These are phyloP conservation scores for Penicillium verhagenii DNA, from an alignment of 495 filamentous ascomycete genomes.

Conservation along the genomic window DNA sequence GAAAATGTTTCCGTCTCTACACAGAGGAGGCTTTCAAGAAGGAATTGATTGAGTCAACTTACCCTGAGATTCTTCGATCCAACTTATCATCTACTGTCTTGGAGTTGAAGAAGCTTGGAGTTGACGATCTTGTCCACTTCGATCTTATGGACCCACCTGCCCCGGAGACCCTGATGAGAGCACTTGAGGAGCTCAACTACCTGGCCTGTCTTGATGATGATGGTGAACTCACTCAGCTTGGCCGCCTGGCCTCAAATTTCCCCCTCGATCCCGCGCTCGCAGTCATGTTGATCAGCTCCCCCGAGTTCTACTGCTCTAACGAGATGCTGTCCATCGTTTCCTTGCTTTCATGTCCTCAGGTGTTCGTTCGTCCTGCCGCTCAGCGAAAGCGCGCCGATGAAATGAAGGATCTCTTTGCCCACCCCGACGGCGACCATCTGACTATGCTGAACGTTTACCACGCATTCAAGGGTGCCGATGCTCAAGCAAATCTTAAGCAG, in stretches of 20 bases:
- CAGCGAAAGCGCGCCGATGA: conserved; percentile 92
- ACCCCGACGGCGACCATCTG: conserved; percentile 90
- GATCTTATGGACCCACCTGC: conserved; percentile 98
- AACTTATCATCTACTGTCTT: conserved; percentile 93
- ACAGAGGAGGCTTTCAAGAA: conserved; percentile 97
- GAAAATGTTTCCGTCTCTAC: conserved; percentile 97
- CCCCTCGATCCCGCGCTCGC: conserved; percentile 93
- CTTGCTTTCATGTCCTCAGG: conserved; percentile 89
- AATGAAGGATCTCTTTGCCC: conserved; percentile 93
- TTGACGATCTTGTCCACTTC: conserved; percentile 96
- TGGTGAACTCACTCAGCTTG: conserved; percentile 82
- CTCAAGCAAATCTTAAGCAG: conserved; percentile 71
- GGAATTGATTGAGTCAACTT: conserved; percentile 93
- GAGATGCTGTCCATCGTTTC: conserved; percentile 95
- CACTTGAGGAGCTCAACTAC: conserved; percentile 96
- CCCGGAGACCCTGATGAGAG: conserved; percentile 98
- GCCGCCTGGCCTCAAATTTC: conserved; percentile 89
- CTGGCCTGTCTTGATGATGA: conserved; percentile 96
- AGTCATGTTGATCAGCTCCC: conserved; percentile 96
- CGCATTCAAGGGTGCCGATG: conserved; percentile 79
- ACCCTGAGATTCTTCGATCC: conserved; percentile 92
- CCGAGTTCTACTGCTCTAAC: conserved; percentile 98
- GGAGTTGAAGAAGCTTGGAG: conserved; percentile 94
- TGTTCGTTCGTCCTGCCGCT: conserved; percentile 84
- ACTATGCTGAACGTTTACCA: conserved; percentile 98